Evolutionary conservation across 805 yeast genomes (phyloP), one percentile per base, ranked within the genome.

Genomic region (Lachancea quebecensis): DNA sequence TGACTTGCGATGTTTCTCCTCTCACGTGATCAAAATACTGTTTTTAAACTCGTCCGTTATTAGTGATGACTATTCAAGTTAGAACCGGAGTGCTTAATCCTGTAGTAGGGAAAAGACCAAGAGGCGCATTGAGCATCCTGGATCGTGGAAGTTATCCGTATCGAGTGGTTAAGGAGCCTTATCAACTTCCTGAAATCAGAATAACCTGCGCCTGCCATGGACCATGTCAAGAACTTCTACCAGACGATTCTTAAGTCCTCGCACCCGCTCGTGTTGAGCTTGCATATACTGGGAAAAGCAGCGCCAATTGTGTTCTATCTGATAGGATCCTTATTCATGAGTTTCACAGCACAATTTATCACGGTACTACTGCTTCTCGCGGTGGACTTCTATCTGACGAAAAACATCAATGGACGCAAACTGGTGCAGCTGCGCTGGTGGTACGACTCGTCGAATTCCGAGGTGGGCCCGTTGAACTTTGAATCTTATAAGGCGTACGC

Each of bases 371-470:
- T 93, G 14, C 67, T 89, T 15, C 72, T 87, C 16, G 85, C 96
- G 0, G 87, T 88, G 1, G 99, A 91, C 63, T 91, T 91, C 59
- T 91, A 97, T 95, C 84, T 86, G 59, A 80, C 87, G 18, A 93
- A 91, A 60, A 91, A 91, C 64, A 85, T 91, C 21, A 73, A 95
- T 16, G 99, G 99, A 1, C 70, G 98, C 47, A 74, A 87, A 46
- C 66, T 91, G 45, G 97, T 93, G 4, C 98, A 97, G 0, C 72
- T 93, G 51, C 74, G 95, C 52, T 91, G 99, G 99, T 91, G 98
- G 96, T 93, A 91, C 61, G 97, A 91, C 60, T 73, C 89, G 0
- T 50, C 61, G 2, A 54, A 56, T 9, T 43, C 47, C 10, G 50
- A 54, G 10, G 50, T 54, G 5, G 48, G 55, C 6, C 57, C 60